These are phyloP conservation scores for Retiboletus fuscus DNA, from an alignment of 1,284 basidiomycete genomes.

Conservation along the genomic window DNA sequence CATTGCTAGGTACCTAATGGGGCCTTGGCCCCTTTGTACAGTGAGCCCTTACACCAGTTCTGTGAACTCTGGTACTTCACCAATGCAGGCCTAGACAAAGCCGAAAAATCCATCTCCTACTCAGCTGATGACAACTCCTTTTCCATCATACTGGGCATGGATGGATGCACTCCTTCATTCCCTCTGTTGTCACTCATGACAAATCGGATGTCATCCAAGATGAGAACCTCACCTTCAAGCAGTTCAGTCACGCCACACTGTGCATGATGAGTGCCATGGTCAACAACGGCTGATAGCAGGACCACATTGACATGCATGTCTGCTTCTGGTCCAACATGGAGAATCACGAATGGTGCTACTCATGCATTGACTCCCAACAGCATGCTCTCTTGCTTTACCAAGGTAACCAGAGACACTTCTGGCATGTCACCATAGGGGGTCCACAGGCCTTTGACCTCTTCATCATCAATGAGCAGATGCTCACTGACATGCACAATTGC, in stretches of 20 bases:
- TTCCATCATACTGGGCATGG: not conserved
- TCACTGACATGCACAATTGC: not conserved
- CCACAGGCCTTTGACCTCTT: not conserved
- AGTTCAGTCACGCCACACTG: not conserved
- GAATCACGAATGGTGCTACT: not conserved
- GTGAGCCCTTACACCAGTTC: not conserved
- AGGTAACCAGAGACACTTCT: not conserved
- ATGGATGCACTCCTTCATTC: no score
- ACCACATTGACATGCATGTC: not conserved
- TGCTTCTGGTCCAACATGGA: no score
- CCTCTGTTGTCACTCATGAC: no score
- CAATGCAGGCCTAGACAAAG: not conserved
- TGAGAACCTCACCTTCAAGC: no score
- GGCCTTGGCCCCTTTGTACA: no score
- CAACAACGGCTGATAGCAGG: not conserved
- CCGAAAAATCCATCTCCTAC: not conserved
- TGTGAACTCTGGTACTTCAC: not conserved
- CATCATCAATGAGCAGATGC: no score
- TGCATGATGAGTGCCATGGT: not conserved
- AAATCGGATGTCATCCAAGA: no score
- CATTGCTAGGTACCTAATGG: no score
- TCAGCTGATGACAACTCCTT: not conserved
- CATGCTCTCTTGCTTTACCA: not conserved
- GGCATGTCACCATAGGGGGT: not conserved
- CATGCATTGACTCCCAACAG: not conserved